phyloP scores from a whole-genome alignment of 257 asterid genomes.

The Fraxinus anomala region DNA sequence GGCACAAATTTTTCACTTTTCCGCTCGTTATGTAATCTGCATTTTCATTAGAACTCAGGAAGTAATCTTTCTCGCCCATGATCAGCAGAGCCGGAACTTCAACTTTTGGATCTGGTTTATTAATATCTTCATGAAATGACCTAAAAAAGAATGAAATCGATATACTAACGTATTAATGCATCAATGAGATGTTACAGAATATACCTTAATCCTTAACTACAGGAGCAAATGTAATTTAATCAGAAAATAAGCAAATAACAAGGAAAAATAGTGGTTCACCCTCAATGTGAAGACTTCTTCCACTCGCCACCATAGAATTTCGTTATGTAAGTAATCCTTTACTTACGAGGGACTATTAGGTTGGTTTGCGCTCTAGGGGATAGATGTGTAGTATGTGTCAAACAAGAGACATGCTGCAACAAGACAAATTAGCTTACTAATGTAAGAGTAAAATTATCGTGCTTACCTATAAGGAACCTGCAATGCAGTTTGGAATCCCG shows the following conservation, averaged over 20 bases:
- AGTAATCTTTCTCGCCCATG: slow-evolving; percentile 73
- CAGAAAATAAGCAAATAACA: no score
- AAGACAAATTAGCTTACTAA: no score
- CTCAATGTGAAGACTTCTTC: no score
- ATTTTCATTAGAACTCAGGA: slow-evolving; percentile 55
- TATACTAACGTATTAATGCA: background rate
- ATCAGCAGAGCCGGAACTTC: slow-evolving; percentile 65
- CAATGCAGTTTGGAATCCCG: slow-evolving; percentile 68
- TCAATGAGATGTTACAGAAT: background rate
- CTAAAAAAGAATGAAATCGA: slow-evolving; percentile 25
- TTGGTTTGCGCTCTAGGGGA: no score
- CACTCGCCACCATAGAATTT: no score
- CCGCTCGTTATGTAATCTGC: slow-evolving; percentile 61
- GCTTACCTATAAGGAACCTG: slow-evolving; percentile 73
- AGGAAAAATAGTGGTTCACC: no score
- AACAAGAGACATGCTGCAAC: no score
- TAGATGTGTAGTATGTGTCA: no score
- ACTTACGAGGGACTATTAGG: no score
- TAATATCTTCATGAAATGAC: slow-evolving; percentile 30
- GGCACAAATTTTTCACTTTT: slow-evolving; percentile 47
- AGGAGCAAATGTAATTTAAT: no score
- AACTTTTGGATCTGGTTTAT: slow-evolving; percentile 42
- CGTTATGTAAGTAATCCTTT: no score
- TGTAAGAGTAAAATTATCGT: background rate
- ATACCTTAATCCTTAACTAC: no score